phyloP scores from a whole-genome alignment of 1,284 basidiomycete species.

The Moesziomyces sp. region DNA sequence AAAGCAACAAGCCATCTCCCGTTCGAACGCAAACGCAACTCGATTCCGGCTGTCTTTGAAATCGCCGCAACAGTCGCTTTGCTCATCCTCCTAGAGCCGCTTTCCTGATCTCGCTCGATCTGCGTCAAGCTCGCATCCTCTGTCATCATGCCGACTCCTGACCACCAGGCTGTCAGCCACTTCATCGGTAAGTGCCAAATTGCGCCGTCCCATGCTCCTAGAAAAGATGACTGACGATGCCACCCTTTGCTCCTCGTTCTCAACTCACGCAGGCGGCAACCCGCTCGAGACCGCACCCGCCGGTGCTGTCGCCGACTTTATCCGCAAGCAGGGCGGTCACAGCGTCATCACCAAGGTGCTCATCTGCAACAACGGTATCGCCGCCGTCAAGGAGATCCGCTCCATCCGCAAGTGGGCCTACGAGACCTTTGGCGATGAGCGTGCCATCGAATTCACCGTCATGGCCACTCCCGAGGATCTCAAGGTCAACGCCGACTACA shows the following conservation, averaged over 20 bases:
- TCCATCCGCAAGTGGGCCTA: slow-evolving; percentile 99
- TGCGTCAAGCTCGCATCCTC: not conserved
- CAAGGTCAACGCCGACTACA: slow-evolving; percentile 99
- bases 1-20: not conserved
- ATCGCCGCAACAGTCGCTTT: not conserved
- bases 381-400: slow-evolving; percentile 98
- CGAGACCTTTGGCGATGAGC: slow-evolving; percentile 96
- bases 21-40: not conserved
- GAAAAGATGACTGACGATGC: slow-evolving; percentile 2
- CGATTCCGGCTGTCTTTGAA: not conserved
- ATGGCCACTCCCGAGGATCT: slow-evolving; percentile 98
- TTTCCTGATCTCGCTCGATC: not conserved
- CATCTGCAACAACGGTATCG: slow-evolving; percentile 79
- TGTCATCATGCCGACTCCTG: slow-evolving; percentile 49
- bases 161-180: slow-evolving; percentile 61
- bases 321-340: slow-evolving; percentile 90
- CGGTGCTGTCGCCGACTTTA: slow-evolving; percentile 88
- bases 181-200: slow-evolving; percentile 57
- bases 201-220: too few relatives aligned
- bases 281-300: slow-evolving; percentile 83
- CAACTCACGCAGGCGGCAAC: slow-evolving; percentile 80
- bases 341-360: slow-evolving; percentile 96
- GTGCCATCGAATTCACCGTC: slow-evolving; percentile 96
- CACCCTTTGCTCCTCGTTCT: not conserved
- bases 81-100: not conserved